phyloP scores from a whole-genome alignment of 129 eudicot species.

The Tanacetum coccineum region DNA sequence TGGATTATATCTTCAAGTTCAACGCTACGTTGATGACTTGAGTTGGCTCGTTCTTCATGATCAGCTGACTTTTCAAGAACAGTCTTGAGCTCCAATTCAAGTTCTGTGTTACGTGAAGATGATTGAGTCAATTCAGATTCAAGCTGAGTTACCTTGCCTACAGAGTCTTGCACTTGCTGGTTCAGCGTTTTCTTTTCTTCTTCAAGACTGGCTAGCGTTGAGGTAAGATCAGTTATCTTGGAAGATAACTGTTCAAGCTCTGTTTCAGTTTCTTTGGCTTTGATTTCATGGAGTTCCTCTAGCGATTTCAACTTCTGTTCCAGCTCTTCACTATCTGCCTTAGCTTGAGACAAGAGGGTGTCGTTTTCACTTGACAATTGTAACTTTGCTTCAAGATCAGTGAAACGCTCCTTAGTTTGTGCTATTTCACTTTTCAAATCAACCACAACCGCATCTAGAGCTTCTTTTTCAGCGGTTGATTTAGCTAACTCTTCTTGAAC shows the following conservation, averaged over 20 bases:
- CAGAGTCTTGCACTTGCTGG: constrained; percentile 40
- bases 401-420: constrained; percentile 48
- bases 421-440: constrained; percentile 40
- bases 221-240: constrained; percentile 43
- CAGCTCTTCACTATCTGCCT: constrained; percentile 52
- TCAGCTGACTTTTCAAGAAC: constrained; percentile 48
- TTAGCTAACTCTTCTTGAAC: constrained; percentile 52
- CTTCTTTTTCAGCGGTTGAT: constrained; percentile 40
- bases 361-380: constrained; percentile 56
- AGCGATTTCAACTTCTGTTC: constrained; percentile 56
- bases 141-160: constrained; percentile 38
- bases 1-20: constrained; percentile 73
- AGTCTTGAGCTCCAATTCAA: constrained; percentile 57
- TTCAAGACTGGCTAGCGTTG: constrained; percentile 35
- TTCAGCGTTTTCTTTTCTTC: constrained; percentile 59
- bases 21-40: constrained; percentile 60
- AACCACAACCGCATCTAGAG: constrained; percentile 50
- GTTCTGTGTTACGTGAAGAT: constrained; percentile 50
- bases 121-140: constrained; percentile 47
- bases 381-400: constrained; percentile 26
- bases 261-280: constrained; percentile 49
- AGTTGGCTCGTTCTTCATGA: constrained; percentile 65
- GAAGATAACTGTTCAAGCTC: constrained; percentile 45
- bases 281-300: constrained; percentile 36
- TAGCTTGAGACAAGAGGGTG: constrained; percentile 59